Evolutionary conservation across 225 moss, liverwort and hornwort species (phyloP).

Genomic region (Rhytidiadelphus loreus): DNA sequence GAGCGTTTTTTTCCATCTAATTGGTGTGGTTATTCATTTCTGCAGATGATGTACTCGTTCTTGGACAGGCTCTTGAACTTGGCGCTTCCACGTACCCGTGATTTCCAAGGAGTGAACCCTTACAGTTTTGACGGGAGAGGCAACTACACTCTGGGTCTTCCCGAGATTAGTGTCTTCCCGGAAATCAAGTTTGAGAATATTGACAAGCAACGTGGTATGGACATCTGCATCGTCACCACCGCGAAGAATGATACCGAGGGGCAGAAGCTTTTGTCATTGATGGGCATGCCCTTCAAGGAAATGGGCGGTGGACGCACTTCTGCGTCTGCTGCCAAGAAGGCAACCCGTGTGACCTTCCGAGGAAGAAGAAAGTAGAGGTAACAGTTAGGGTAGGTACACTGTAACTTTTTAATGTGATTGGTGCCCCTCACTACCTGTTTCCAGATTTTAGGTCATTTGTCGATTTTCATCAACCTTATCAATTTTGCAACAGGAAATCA

Average conservation of each 20-base stretch:
- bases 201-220: slow-evolving; percentile 82
- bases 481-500: not conserved
- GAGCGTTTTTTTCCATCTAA: not conserved
- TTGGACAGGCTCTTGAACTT: slow-evolving; percentile 79
- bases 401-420: not conserved
- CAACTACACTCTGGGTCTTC: slow-evolving; percentile 79
- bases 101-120: slow-evolving; percentile 92
- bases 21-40: not conserved
- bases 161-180: slow-evolving; percentile 88
- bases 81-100: slow-evolving; percentile 85
- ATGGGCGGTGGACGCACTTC: slow-evolving; percentile 56
- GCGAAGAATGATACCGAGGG: slow-evolving; percentile 70
- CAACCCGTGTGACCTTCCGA: slow-evolving; percentile 16
- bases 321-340: slow-evolving; percentile 54
- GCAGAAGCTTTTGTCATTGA: slow-evolving; percentile 57
- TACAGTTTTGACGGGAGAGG: slow-evolving; percentile 94
- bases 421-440: not conserved
- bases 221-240: slow-evolving; percentile 65
- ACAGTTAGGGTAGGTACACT: not conserved
- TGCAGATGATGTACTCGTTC: slow-evolving; percentile 85
- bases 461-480: slow-evolving; percentile 2
- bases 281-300: slow-evolving; percentile 94
- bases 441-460: slow-evolving; percentile 19
- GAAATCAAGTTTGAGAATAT: slow-evolving; percentile 93
- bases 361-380: slow-evolving; percentile 29